Base-by-base conservation (phyloP, 768 basidiomycete species). In the Imleria badia region DNA sequence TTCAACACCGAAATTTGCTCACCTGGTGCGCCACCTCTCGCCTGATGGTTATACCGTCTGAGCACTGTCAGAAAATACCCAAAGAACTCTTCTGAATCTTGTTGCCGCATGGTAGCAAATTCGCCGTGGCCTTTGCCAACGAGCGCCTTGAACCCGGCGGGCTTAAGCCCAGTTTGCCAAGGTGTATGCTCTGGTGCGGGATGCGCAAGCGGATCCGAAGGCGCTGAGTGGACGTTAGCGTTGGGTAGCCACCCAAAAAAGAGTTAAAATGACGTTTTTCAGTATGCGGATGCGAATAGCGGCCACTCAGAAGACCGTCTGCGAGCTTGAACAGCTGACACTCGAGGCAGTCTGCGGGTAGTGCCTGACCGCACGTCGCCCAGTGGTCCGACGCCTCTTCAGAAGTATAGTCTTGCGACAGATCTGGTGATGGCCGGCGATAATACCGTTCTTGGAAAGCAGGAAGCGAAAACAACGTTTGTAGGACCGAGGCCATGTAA, bases 1-100 rank as follows among this genome's bases (percentile, higher is more conserved):
- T 12, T 12, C 22, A 54, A 34, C 49, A 44, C 3, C 12, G 7
- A 45, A 26, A 20, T 52, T 35, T 22, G 38, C 50, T 44, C 50
- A 72, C 72, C 55, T 70, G 59, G 60, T 72, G 74, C 58, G 67
- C 80, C 61, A 65, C 63, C 52, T 51, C 72, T 67, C 17, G 60
- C 68, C 60, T 81, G 83, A 57, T 82, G 81, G 35, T 78, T 76
- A 60, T 90, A 80, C 60, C 88, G 76, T 53, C 91, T 77, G 13
- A 99, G 71, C 19, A 82, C 77, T 6, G 84, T 86, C 48, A 98
- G 63, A 2, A 98, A 74, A 71, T 96, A 84, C 34, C 83, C 80
- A 50, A 99, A 79, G 74, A 98, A 98, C 72, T 98, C 96, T 65
- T 96, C 94, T 6, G 94, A 85, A 64, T 99, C 97, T 67, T 98